Evolutionary conservation across 2,329 filamentous ascomycete species (phyloP).

Genomic region (Xylariaceae sp.): DNA sequence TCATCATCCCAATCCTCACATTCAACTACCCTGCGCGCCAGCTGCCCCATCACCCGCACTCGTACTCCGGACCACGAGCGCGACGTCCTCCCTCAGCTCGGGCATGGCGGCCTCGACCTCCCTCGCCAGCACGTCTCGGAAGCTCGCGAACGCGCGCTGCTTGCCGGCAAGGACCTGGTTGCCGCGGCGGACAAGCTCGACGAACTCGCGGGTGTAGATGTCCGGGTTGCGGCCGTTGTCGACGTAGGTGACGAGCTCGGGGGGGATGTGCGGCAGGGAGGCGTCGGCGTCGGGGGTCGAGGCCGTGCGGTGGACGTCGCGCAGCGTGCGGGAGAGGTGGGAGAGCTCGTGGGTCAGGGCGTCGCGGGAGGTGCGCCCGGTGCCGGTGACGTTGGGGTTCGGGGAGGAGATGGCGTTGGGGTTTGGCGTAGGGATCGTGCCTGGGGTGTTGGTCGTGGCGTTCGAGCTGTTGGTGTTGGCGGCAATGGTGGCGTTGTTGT

Average conservation of each 20-base stretch:
- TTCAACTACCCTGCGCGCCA: not conserved
- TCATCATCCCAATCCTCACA: too few relatives aligned
- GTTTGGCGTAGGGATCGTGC: not conserved
- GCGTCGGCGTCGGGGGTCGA: conserved; percentile 25
- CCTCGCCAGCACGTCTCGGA: conserved; percentile 58
- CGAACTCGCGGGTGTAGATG: conserved; percentile 71
- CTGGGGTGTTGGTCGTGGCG: conserved; percentile 1
- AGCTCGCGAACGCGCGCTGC: conserved; percentile 54
- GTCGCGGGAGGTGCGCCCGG: conserved; percentile 45
- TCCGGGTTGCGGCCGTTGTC: conserved; percentile 69
- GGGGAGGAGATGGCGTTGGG: conserved; percentile 1
- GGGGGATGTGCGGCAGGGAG: conserved; percentile 49
- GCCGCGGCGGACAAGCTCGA: conserved; percentile 60
- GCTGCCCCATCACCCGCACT: conserved; percentile 15
- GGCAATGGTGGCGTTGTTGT: conserved; percentile 23
- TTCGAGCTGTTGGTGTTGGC: not conserved
- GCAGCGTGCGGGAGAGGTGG: conserved; percentile 35
- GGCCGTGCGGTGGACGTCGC: conserved; percentile 36
- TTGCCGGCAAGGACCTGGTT: conserved; percentile 67
- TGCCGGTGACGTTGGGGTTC: not conserved
- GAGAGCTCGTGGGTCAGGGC: conserved; percentile 52
- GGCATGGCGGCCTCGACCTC: conserved; percentile 56
- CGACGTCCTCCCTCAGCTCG: conserved; percentile 52
- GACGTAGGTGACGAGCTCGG: conserved; percentile 64
- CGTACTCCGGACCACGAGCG: conserved; percentile 44